These are phyloP conservation scores for Adansonia gregorii DNA, from an alignment of 441 rosid genomes.

Conservation along the genomic window DNA sequence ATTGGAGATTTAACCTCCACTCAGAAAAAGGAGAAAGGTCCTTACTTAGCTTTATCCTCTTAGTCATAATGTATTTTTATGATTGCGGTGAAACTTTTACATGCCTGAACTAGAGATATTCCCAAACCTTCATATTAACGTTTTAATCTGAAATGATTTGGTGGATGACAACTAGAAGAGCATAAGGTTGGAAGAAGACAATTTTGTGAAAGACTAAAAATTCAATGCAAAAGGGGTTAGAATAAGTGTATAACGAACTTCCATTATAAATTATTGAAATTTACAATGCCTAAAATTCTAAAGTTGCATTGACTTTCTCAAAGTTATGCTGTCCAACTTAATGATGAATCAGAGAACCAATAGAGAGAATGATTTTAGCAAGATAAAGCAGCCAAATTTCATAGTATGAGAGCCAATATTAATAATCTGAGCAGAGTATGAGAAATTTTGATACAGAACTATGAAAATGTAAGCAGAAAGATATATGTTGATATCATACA, in stretches of 20 bases:
- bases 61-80: background rate
- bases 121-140: background rate
- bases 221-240: background rate
- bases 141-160: background rate
- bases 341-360: background rate
- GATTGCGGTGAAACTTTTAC: background rate
- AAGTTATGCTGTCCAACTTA: background rate
- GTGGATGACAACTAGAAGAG: background rate
- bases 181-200: background rate
- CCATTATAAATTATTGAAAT: background rate
- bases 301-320: background rate
- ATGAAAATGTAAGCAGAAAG: background rate
- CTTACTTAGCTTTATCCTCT: background rate
- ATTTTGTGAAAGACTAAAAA: conserved; percentile 1
- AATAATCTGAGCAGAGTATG: background rate
- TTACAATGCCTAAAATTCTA: background rate
- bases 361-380: background rate
- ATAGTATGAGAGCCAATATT: background rate
- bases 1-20: background rate
- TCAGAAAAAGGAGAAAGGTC: background rate
- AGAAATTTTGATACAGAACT: background rate
- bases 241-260: background rate
- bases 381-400: background rate
- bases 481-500: background rate
- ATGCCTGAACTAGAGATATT: background rate